These are phyloP conservation scores for Thinopyrum obtusiflorum DNA, from an alignment of 202 grass and related monocot genomes.

Conservation along the genomic window DNA sequence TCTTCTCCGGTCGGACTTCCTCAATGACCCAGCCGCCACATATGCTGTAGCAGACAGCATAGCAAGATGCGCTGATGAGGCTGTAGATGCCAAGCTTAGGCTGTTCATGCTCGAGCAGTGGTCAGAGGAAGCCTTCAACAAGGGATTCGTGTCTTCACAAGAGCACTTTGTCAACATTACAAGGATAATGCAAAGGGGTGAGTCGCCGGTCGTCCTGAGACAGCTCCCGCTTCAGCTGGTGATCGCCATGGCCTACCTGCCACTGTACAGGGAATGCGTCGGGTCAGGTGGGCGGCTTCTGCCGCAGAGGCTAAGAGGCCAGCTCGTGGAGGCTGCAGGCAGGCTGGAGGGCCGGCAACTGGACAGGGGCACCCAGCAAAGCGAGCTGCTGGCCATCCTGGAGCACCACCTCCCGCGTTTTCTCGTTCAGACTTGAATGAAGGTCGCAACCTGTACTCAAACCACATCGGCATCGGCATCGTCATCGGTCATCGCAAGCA, in stretches of 20 bases:
- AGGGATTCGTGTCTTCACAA: conserved; percentile 49
- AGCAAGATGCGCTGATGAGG: conserved; percentile 64
- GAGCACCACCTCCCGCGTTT: conserved; percentile 73
- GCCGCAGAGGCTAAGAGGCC: conserved; percentile 88
- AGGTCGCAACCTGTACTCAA: background rate
- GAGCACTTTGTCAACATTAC: conserved; percentile 82
- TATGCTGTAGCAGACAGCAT: conserved; percentile 92
- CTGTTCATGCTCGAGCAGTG: conserved; percentile 82
- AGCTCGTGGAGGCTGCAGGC: conserved; percentile 83
- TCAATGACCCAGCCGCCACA: conserved; percentile 70
- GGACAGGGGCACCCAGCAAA: conserved; percentile 53
- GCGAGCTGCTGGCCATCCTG: conserved; percentile 81
- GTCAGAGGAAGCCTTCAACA: conserved; percentile 75
- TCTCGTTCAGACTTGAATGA: conserved; percentile 50
- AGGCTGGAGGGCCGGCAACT: conserved; percentile 56
- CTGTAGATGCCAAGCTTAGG: conserved; percentile 67
- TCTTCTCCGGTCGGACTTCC: conserved; percentile 82
- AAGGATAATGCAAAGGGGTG: conserved; percentile 74
- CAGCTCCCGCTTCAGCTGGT: conserved; percentile 66
- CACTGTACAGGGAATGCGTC: conserved; percentile 77
- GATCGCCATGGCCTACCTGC: conserved; percentile 84
- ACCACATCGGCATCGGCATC: background rate
- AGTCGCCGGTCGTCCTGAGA: conserved; percentile 58
- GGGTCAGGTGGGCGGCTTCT: conserved; percentile 54
- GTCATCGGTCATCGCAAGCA: background rate